Percentiles rank a stretch among this genome's conserved stretches.
Evolutionary conservation across 2,329 filamentous ascomycete species (phyloP).

Genomic region (Fusarium sp.): DNA sequence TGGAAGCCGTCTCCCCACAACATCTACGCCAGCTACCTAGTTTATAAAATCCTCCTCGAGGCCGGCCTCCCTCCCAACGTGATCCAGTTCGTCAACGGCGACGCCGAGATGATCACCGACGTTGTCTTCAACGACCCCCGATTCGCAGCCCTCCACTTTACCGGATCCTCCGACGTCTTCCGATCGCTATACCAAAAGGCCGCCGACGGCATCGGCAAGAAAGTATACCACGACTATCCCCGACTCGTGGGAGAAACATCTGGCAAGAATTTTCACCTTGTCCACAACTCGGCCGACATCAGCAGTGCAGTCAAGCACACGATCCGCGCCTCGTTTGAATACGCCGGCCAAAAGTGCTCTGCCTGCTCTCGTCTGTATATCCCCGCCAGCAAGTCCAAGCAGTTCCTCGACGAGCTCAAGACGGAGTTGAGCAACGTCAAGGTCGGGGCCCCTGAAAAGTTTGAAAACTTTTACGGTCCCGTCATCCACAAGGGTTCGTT

Average conservation of each 20-base stretch:
- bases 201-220: slow-evolving; percentile 80
- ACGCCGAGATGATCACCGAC: slow-evolving; percentile 84
- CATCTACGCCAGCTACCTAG: slow-evolving; percentile 85
- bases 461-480: slow-evolving; percentile 84
- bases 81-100: slow-evolving; percentile 90
- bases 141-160: slow-evolving; percentile 91
- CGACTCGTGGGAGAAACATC: slow-evolving; percentile 90
- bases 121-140: slow-evolving; percentile 78
- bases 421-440: slow-evolving; percentile 73
- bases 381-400: slow-evolving; percentile 76
- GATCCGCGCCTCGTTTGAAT: slow-evolving; percentile 87
- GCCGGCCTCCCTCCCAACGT: slow-evolving; percentile 88
- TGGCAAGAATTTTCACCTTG: slow-evolving; percentile 90
- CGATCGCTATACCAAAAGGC: slow-evolving; percentile 87
- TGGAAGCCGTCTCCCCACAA: slow-evolving; percentile 93
- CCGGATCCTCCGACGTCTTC: slow-evolving; percentile 91
- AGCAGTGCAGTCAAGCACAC: slow-evolving; percentile 83
- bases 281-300: slow-evolving; percentile 81
- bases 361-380: slow-evolving; percentile 81
- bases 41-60: slow-evolving; percentile 90
- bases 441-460: slow-evolving; percentile 74
- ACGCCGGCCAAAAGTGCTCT: slow-evolving; percentile 90
- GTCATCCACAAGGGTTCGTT: slow-evolving; percentile 86
- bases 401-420: slow-evolving; percentile 77
- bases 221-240: slow-evolving; percentile 84